phyloP scores from a whole-genome alignment of 345 rosid genomes.

The Trapa incisa region DNA sequence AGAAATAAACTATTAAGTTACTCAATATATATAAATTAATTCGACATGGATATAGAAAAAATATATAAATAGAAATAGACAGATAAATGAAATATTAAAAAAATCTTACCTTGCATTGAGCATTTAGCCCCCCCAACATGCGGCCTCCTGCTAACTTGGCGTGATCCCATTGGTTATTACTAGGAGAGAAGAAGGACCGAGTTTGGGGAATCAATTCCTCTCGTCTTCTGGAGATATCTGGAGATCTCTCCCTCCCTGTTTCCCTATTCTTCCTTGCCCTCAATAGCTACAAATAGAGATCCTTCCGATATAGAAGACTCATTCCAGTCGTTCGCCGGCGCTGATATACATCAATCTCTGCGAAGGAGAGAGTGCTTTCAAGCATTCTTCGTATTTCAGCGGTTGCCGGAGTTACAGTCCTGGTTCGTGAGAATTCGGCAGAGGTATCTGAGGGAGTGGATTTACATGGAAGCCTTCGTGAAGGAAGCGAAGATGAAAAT shows the following conservation, averaged over 20 bases:
- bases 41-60: too few species aligned
- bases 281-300: background rate
- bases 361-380: background rate
- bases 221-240: constrained; percentile 10
- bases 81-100: too few species aligned
- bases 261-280: background rate
- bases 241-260: background rate
- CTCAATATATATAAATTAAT: too few species aligned
- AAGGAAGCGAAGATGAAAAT: constrained; percentile 24
- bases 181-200: too few species aligned
- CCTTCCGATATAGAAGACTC: background rate
- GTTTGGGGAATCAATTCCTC: background rate
- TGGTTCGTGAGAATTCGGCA: background rate
- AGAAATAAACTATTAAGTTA: too few species aligned
- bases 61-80: too few species aligned
- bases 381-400: background rate
- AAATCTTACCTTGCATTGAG: too few species aligned
- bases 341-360: background rate
- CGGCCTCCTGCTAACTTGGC: too few species aligned
- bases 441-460: background rate
- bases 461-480: constrained; percentile 1
- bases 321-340: background rate
- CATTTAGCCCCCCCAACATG: too few species aligned
- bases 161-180: too few species aligned
- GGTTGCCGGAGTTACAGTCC: background rate